Base-by-base conservation (phyloP, 495 filamentous ascomycete species). In the Elasticomyces elasticus region DNA sequence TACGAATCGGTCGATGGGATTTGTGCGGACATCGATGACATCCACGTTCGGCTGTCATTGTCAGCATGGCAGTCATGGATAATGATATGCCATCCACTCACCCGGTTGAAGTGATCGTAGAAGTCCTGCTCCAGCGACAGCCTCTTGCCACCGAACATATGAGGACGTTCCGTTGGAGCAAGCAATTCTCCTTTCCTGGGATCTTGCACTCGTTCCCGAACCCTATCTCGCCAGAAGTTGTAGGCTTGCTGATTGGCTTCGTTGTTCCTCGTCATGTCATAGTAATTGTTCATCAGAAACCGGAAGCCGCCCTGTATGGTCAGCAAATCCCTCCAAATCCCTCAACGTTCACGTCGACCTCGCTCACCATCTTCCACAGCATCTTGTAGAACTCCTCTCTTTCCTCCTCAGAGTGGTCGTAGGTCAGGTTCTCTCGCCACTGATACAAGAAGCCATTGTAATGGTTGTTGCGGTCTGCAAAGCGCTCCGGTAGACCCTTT, bases 81-180 rank as follows among this genome's bases (percentile, higher is more conserved):
- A 5, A 40, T 15, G 19, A 13, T 5, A 17, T 17, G 35, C 13
- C 19, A n/a, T 40, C 12, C 5, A 13, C 12, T 15, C 19, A 40
- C 35, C 35, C 20, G 22, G 59, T 79, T 78, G 56, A 70, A 71
- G 20, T 67, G 57, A 55, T 81, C 78, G 54, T 76, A 81, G 59
- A 74, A 79, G 31, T 72, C 65, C 38, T 71, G 69, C 59, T 79
- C 76, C 2, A 79, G 67, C 1, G 67, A 69, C 12, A 71, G 66
- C 1, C 78, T 71, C 59, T 75, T 74, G 0, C 72, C 74, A 7
- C 76, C 76, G 52, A 74, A 79, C 4, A 67, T 65, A 58, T 79
- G 71, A 10, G 71, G 69, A n/a, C 63, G 58, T 12, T 68, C 61
- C 26, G 68, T 65, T 1, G 77, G 78, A 22, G 73, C 74, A 10